Conservation (phyloP, 768 basidiomycete species). For the Obba rivulosa region DNA sequence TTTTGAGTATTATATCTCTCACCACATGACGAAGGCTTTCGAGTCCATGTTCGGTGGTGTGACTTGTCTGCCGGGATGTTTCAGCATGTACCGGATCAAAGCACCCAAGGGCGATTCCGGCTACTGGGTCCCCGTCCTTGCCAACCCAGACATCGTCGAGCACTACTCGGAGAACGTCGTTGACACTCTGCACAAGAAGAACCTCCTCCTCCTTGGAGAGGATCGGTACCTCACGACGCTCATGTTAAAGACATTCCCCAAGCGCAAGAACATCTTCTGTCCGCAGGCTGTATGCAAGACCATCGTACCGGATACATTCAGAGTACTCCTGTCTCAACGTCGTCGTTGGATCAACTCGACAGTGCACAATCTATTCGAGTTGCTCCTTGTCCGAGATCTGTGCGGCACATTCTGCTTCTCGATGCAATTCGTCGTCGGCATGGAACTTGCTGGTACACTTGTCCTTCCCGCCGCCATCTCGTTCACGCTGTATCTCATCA, state of each 20-base stretch:
- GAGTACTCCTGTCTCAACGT: constrained; percentile 89
- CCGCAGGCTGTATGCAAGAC: constrained; percentile 99
- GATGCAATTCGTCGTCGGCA: constrained; percentile 98
- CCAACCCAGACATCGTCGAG: constrained; percentile 97
- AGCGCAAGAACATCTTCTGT: constrained; percentile 98
- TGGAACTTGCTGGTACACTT: constrained; percentile 95
- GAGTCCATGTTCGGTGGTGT: constrained; percentile 99
- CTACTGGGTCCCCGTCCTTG: constrained; percentile 98
- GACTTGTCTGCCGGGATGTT: constrained; percentile 98
- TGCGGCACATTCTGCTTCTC: constrained; percentile 99
- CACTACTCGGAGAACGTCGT: constrained; percentile 99
- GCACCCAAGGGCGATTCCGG: constrained; percentile 94
- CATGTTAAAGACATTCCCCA: constrained; percentile 98
- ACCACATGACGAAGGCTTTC: constrained; percentile 98
- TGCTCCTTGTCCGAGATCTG: constrained; percentile 92
- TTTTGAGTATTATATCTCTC: constrained; percentile 99
- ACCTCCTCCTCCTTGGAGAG: constrained; percentile 92
- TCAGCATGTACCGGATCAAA: constrained; percentile 99
- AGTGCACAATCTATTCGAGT: constrained; percentile 94
- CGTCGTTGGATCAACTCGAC: constrained; percentile 99
- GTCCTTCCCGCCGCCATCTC: constrained; percentile 96
- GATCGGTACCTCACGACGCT: constrained; percentile 98
- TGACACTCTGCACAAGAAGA: constrained; percentile 99
- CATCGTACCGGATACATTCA: constrained; percentile 94
- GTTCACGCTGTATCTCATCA: constrained; percentile 92